Evolutionary conservation across 139 green algal genomes (phyloP).

Genomic region (Monoraphidium neglectum): DNA sequence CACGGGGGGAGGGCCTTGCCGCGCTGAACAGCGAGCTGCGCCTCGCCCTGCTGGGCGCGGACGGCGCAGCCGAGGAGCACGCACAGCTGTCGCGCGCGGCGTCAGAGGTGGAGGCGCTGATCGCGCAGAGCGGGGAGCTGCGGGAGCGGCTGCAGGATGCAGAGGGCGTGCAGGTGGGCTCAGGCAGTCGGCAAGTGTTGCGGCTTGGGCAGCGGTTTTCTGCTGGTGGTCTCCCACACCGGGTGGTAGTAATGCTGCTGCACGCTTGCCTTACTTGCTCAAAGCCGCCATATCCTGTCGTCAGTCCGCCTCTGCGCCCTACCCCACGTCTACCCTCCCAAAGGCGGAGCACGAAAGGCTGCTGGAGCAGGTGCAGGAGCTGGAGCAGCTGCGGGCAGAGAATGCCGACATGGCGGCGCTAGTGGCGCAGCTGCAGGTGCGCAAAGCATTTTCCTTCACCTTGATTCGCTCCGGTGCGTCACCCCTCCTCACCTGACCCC

Average conservation of each 20-base stretch:
- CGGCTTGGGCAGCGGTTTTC: no score
- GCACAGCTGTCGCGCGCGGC: slow-evolving; percentile 4
- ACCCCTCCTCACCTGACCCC: no score
- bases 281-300: no score
- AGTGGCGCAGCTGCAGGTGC: slow-evolving; percentile 14
- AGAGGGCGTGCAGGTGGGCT: no score
- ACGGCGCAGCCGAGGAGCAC: neutral
- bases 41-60: neutral
- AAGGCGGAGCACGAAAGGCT: slow-evolving; percentile 15
- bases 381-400: slow-evolving; percentile 18
- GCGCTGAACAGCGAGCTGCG: slow-evolving; percentile 30
- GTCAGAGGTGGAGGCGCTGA: slow-evolving; percentile 3
- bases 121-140: neutral
- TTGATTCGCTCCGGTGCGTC: no score
- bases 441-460: no score
- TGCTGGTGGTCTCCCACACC: no score
- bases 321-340: no score
- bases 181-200: no score
- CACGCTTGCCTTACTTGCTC: no score
- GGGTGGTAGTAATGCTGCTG: neutral
- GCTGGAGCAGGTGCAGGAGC: slow-evolving; percentile 24
- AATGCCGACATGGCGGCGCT: slow-evolving; percentile 22
- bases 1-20: slow-evolving; percentile 17
- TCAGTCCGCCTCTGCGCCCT: no score
- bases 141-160: neutral